Base-by-base conservation (phyloP, 352 stramenopile genomes). In the Achlya hypogyna region DNA sequence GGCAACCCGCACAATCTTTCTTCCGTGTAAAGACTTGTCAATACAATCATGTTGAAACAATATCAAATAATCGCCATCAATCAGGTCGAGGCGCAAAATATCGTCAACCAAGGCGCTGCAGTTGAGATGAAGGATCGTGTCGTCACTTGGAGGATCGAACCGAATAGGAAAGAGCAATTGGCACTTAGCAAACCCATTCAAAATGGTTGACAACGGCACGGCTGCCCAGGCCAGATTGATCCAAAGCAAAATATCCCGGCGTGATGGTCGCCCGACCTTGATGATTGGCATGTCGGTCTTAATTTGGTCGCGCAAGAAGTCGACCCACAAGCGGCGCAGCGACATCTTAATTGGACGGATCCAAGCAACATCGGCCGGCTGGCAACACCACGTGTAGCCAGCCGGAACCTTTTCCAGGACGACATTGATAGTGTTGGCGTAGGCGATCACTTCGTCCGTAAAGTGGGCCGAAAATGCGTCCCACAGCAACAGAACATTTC, bases 391-490 rank as follows among this genome's bases (percentile, higher is more conserved):
- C 20, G 62, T 73, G 63, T 53, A 34, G 28, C 47, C 42, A 6
- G 65, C 64, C 0, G 63, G 69, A 9, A 77, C 54, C 4, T 47
- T 5, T 43, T 75, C 67, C 29, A 81, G 23, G 2, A 68, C 28
- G 10, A 76, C 69, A 31, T 72, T 76, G 34, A 71, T 71, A 0
- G 23, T n/a, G 3, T 62, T 22, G 4, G 72, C 72, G 47, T 65
- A 76, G 4, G 32, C 49, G 18, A 59, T 53, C 5, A 75, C 69
- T 1, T 77, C 54, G 3, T 40, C 29, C 2, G 72, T 72, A 71
- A 71, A 81, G 31, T 77, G 75, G 2, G 53, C 69, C 3, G 63
- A 66, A 51, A 79, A 72, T 20, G 72, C 73, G 38, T 78, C 71
- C 28, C 71, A 65, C 4, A 76, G 31, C 3, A 81, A 49, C 14